Evolutionary conservation across 2,329 filamentous ascomycete genomes (phyloP), one percentile per base, ranked within the genome.

Genomic region (Fusarium palustre): DNA sequence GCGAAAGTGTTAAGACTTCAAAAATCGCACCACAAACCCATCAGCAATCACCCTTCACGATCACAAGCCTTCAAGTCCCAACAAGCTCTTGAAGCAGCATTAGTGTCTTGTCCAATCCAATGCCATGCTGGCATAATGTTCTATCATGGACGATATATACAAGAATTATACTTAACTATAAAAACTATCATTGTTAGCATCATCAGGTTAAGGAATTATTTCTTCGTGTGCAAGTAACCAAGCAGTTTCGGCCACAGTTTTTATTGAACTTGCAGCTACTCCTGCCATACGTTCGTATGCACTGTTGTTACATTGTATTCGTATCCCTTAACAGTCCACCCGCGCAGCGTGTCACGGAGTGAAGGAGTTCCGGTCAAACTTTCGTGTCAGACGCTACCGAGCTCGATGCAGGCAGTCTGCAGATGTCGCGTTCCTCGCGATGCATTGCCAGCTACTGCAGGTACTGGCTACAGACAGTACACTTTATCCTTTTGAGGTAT

Each of bases 401-500:
- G 28, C 31, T 46, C 38, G 48, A 48, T 68, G 64, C 57, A 57
- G 41, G 49, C 33, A 46, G 42, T 41, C 24, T 52, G 34, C 48
- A 52, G 24, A 57, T 64, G 36, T 31, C 33, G 34, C 62, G 39
- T 55, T 50, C 39, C 48, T 50, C 46, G 13, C 4, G 41, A 55
- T 56, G 34, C 49, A 66, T 62, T 66, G 45, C 16, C 36, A 52
- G 47, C 56, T 66, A 62, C 64, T 66, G 64, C 64, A 66, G 64
- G 64, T 66, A 66, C 64, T 57, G 45, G 41, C 15, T 45, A 25
- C 15, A 49, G 34, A 66, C 52, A 49, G 18, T 46, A 52, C 57
- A 41, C 56, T 48, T 39, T 24, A 13, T 55, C 55, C 43, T 50
- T 30, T 61, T 66, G 43, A 46, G 61, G 63, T 18, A 62, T 62